Percentiles rank a stretch among this genome's conserved stretches.
phyloP scores from a whole-genome alignment of 306 rosid species.

The Pterocarpus santalinus region DNA sequence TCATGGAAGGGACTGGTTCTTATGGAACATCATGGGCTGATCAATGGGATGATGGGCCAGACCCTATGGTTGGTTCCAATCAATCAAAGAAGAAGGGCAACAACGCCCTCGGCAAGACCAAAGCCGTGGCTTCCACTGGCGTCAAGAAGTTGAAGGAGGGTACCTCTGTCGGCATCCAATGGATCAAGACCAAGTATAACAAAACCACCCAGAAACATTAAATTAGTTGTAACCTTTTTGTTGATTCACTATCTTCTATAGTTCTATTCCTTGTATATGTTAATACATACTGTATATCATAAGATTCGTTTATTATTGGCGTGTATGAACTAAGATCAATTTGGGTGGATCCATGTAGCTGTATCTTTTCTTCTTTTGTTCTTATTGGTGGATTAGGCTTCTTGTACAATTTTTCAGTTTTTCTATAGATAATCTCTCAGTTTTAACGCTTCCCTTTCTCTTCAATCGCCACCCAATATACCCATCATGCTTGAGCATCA shows the following conservation, averaged over 20 bases:
- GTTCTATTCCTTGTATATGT: constrained; percentile 19
- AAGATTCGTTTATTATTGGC: constrained; percentile 3
- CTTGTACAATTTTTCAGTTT: background rate
- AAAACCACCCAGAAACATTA: constrained; percentile 61
- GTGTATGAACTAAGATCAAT: constrained; percentile 3
- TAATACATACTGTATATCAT: background rate
- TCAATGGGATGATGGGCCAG: constrained; percentile 74
- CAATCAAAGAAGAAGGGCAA: constrained; percentile 41
- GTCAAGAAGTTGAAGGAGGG: constrained; percentile 83
- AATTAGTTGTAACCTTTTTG: background rate
- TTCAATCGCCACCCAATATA: background rate
- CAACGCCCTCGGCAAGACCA: constrained; percentile 65
- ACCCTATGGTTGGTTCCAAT: constrained; percentile 40
- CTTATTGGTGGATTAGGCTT: background rate
- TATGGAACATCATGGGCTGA: constrained; percentile 77
- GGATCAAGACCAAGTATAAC: constrained; percentile 81
- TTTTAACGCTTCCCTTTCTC: background rate
- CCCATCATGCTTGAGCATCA: background rate
- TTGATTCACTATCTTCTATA: background rate
- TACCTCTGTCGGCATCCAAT: constrained; percentile 66
- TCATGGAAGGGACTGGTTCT: constrained; percentile 42
- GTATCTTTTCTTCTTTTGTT: background rate
- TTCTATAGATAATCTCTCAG: background rate
- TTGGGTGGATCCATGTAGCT: background rate
- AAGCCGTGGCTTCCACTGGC: constrained; percentile 73